These are phyloP conservation scores for Tulasnella sp. DNA, from an alignment of 768 basidiomycete genomes.

Conservation along the genomic window DNA sequence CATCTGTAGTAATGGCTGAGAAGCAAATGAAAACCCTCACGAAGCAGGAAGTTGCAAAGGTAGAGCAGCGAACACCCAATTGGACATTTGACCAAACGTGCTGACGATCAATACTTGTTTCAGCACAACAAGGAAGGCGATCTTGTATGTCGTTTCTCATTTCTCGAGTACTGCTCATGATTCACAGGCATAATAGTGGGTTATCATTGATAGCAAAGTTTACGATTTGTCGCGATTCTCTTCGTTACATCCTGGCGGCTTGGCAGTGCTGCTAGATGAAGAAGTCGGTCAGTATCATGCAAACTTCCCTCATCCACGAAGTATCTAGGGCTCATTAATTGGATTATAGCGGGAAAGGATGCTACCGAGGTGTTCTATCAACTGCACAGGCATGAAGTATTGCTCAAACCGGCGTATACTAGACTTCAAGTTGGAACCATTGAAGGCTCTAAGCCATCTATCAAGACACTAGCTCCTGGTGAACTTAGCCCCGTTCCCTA, in stretches of 20 bases:
- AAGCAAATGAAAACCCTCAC: conserved; percentile 14
- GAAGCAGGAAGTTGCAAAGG: conserved; percentile 55
- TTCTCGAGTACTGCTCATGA: background rate
- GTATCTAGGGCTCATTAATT: conserved; percentile 18
- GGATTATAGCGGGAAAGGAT: conserved; percentile 47
- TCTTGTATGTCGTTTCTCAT: conserved; percentile 37
- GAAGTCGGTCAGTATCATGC: conserved; percentile 41
- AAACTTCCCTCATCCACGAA: background rate
- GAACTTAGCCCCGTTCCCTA: conserved; percentile 68
- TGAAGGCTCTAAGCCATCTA: conserved; percentile 40
- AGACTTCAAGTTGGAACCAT: conserved; percentile 56
- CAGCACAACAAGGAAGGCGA: conserved; percentile 84
- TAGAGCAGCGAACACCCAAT: conserved; percentile 25
- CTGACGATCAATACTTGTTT: background rate
- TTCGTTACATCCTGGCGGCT: conserved; percentile 72
- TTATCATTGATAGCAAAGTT: conserved; percentile 67
- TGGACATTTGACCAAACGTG: background rate
- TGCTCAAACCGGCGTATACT: conserved; percentile 57
- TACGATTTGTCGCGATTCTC: conserved; percentile 74
- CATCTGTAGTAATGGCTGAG: background rate
- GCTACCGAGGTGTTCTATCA: conserved; percentile 74
- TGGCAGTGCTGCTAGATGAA: conserved; percentile 53
- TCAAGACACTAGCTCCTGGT: conserved; percentile 44
- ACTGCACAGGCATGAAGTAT: conserved; percentile 70
- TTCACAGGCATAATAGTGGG: conserved; percentile 41